Percentiles rank a stretch among this genome's conserved stretches.
These are phyloP conservation scores for Echinochloa phyllopogon DNA, from an alignment of 176 grass and related monocot species.

Conservation along the genomic window DNA sequence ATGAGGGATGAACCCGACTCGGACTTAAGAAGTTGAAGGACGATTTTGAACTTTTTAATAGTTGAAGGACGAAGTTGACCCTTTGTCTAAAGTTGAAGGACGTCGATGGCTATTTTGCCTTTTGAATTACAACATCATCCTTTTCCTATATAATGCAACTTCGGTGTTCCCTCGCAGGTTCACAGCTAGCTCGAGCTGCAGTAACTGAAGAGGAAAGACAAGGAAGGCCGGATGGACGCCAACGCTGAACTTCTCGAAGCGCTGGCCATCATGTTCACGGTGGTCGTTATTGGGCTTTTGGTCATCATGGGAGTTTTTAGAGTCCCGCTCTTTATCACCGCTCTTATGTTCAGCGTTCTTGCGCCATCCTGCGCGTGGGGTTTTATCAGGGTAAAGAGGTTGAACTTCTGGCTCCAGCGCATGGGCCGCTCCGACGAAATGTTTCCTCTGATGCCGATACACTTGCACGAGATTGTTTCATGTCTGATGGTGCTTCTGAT, in stretches of 20 bases:
- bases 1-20: no score
- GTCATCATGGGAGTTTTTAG: not conserved
- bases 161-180: not conserved
- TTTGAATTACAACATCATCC: no score
- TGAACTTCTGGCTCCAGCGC: constrained; percentile 3
- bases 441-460: constrained; percentile 2
- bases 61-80: no score
- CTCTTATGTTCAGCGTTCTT: not conserved
- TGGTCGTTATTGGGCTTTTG: not conserved
- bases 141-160: not conserved
- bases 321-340: not conserved
- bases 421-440: not conserved
- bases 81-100: no score
- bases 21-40: no score
- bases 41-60: no score
- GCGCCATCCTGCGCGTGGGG: not conserved
- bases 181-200: not conserved
- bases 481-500: constrained; percentile 2
- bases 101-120: no score
- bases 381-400: constrained; percentile 20
- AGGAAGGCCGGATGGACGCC: not conserved
- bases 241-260: not conserved
- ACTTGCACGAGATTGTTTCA: not conserved
- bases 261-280: constrained; percentile 2
- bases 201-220: not conserved